Percentiles rank a stretch among this genome's conserved stretches.
Conservation (phyloP, 176 grass and related monocot species). For the Lolium multiflorum region DNA sequence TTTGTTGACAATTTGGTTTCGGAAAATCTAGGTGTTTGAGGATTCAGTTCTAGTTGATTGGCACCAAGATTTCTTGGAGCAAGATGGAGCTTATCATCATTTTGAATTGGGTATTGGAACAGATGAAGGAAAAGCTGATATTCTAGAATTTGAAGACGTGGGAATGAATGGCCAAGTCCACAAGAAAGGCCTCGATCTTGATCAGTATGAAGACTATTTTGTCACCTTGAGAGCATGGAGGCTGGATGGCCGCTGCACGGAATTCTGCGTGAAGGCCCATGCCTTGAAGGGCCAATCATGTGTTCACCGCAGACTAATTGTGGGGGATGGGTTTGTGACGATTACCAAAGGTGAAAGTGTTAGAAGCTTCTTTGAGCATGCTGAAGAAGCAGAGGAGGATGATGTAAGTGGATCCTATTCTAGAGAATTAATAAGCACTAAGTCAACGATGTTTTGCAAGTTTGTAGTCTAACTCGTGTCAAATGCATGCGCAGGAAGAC, state of each 20-base stretch:
- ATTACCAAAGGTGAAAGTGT: slow-evolving; percentile 87
- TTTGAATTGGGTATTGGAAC: slow-evolving; percentile 95
- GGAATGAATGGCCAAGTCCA: slow-evolving; percentile 70
- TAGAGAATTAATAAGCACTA: slow-evolving; percentile 31
- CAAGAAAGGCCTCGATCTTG: slow-evolving; percentile 74
- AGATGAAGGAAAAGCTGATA: slow-evolving; percentile 78
- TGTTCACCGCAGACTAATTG: slow-evolving; percentile 81
- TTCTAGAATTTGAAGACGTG: slow-evolving; percentile 84
- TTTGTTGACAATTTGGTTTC: slow-evolving; percentile 33
- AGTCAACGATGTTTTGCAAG: slow-evolving; percentile 23
- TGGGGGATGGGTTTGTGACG: slow-evolving; percentile 83
- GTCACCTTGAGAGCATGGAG: slow-evolving; percentile 82
- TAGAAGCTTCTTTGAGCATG: slow-evolving; percentile 92
- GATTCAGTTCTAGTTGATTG: slow-evolving; percentile 76
- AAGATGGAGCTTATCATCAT: slow-evolving; percentile 77
- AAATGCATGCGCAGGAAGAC: slow-evolving; percentile 69
- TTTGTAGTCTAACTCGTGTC: slow-evolving; percentile 34
- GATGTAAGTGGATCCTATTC: slow-evolving; percentile 66
- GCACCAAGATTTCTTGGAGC: slow-evolving; percentile 65
- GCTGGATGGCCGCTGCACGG: slow-evolving; percentile 65
- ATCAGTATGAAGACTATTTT: slow-evolving; percentile 63
- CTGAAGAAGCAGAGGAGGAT: slow-evolving; percentile 96
- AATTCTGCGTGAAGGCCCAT: slow-evolving; percentile 85
- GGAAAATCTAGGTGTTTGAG: slow-evolving; percentile 69
- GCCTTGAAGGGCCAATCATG: slow-evolving; percentile 90